These are phyloP conservation scores for Globisporangium uncinulatum DNA, from an alignment of 352 stramenopile species.

Conservation along the genomic window DNA sequence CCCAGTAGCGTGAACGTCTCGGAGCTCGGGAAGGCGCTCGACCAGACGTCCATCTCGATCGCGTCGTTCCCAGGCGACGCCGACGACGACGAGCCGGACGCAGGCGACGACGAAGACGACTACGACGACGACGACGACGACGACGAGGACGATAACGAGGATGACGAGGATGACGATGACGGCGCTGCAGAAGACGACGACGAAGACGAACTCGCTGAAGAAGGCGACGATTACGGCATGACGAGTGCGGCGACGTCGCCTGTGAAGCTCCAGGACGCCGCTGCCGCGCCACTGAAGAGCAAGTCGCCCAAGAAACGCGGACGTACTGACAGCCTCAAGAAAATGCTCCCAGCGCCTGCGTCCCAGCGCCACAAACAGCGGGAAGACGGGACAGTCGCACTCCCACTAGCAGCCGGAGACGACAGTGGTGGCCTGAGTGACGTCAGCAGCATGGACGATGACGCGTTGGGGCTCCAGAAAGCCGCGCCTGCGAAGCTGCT, in stretches of 20 bases:
- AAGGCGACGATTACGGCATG: conserved; percentile 13
- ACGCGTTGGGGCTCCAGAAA: conserved; percentile 7
- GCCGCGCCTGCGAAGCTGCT: conserved; percentile 43
- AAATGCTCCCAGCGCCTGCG: conserved; percentile 53
- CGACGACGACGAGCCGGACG: conserved; percentile 12
- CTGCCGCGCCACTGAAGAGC: conserved; percentile 5
- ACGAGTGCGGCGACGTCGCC: conserved; percentile 1
- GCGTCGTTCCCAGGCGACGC: conserved; percentile 2
- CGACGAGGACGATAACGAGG: conserved; percentile 7
- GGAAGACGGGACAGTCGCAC: conserved; percentile 8
- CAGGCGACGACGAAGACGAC: conserved; percentile 9
- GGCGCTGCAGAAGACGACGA: conserved; percentile 11
- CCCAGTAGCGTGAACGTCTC: conserved; percentile 36
- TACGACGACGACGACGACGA: conserved; percentile 10
- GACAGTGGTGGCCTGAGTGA: not conserved
- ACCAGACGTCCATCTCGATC: conserved; percentile 64
- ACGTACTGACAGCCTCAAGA: conserved; percentile 83
- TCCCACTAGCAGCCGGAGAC: not conserved
- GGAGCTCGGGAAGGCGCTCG: conserved; percentile 66
- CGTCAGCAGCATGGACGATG: not conserved
- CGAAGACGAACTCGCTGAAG: conserved; percentile 11
- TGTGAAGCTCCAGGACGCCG: conserved; percentile 15
- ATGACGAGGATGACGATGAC: conserved; percentile 7
- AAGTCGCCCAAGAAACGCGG: conserved; percentile 80
- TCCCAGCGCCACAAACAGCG: conserved; percentile 66